Evolutionary conservation across 257 asterid genomes (phyloP).

Genomic region (Jacaranda mimosifolia): DNA sequence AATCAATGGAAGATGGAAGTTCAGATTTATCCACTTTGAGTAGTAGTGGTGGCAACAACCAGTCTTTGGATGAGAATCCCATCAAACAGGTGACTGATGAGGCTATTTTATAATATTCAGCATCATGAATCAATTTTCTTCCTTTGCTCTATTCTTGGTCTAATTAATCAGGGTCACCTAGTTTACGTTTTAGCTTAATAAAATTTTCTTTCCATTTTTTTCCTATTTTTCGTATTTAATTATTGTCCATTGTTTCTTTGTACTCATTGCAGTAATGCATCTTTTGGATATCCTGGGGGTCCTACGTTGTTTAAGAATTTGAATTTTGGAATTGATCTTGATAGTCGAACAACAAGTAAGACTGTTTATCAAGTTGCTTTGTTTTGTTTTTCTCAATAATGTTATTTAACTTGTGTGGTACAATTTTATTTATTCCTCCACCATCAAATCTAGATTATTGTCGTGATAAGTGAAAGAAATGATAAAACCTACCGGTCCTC

Average conservation of each 20-base stretch:
- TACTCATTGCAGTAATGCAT: slow-evolving; percentile 88
- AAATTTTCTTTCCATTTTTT: background rate
- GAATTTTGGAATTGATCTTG: slow-evolving; percentile 97
- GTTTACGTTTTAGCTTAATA: slow-evolving; percentile 10
- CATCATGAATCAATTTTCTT: slow-evolving; percentile 6
- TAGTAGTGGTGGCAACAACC: no score
- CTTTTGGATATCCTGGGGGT: slow-evolving; percentile 99
- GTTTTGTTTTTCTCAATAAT: slow-evolving; percentile 14
- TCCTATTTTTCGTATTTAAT: background rate
- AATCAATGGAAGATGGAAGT: no score
- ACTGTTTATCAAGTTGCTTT: slow-evolving; percentile 36
- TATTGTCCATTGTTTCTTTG: slow-evolving; percentile 22
- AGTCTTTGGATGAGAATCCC: no score
- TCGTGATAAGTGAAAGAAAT: slow-evolving; percentile 24
- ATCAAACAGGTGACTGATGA: no score
- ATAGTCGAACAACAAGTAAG: slow-evolving; percentile 97
- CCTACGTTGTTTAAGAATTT: slow-evolving; percentile 82
- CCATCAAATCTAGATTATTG: slow-evolving; percentile 18
- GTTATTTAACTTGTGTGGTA: slow-evolving; percentile 25
- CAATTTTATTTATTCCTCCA: slow-evolving; percentile 25
- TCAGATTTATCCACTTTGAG: no score
- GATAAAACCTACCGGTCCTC: slow-evolving; percentile 24
- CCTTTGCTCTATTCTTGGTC: slow-evolving; percentile 23
- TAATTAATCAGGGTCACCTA: background rate
- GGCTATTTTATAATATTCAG: no score